phyloP scores from a whole-genome alignment of 1,284 basidiomycete species.

The Cryptococcus sp. region DNA sequence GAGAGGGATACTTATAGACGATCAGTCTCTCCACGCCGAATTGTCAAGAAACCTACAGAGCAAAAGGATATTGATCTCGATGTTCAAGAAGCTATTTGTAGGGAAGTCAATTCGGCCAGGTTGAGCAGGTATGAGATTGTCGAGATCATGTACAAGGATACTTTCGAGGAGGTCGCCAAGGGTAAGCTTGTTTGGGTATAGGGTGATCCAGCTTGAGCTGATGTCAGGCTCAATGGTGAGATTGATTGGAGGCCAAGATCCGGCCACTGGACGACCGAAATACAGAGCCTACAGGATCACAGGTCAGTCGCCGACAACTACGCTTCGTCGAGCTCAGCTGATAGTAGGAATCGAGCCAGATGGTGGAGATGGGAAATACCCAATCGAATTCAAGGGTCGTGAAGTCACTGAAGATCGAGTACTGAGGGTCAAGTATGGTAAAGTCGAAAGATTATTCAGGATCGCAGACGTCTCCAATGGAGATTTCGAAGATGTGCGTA shows the following conservation, averaged over 20 bases:
- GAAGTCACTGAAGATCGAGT: slow-evolving; percentile 55
- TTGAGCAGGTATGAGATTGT: slow-evolving; percentile 72
- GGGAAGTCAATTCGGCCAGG: slow-evolving; percentile 67
- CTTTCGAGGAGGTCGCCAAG: slow-evolving; percentile 23
- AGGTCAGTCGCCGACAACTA: slow-evolving; percentile 52
- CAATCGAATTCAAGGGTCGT: slow-evolving; percentile 59
- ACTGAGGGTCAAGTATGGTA: slow-evolving; percentile 68
- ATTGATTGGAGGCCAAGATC: slow-evolving; percentile 56
- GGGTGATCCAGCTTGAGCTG: slow-evolving; percentile 4
- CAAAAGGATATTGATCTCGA: slow-evolving; percentile 56
- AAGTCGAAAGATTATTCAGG: slow-evolving; percentile 55
- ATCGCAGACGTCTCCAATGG: slow-evolving; percentile 82
- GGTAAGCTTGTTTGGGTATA: slow-evolving; percentile 13
- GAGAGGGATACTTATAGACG: slow-evolving; percentile 57
- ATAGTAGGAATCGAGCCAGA: slow-evolving; percentile 15
- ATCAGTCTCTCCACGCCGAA: slow-evolving; percentile 51
- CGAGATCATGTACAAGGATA: slow-evolving; percentile 36
- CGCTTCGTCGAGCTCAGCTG: background rate
- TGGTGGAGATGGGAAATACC: slow-evolving; percentile 55
- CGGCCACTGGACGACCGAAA: slow-evolving; percentile 53
- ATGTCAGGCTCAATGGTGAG: slow-evolving; percentile 70
- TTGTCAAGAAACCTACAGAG: slow-evolving; percentile 54
- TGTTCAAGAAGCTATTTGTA: slow-evolving; percentile 62
- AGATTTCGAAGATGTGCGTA: slow-evolving; percentile 56
- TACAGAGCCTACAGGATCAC: slow-evolving; percentile 78